A percentile compares a stretch with the other conserved stretches of the same genome.
phyloP scores from a whole-genome alignment of 768 basidiomycete genomes.

The Hydnum rufescens region DNA sequence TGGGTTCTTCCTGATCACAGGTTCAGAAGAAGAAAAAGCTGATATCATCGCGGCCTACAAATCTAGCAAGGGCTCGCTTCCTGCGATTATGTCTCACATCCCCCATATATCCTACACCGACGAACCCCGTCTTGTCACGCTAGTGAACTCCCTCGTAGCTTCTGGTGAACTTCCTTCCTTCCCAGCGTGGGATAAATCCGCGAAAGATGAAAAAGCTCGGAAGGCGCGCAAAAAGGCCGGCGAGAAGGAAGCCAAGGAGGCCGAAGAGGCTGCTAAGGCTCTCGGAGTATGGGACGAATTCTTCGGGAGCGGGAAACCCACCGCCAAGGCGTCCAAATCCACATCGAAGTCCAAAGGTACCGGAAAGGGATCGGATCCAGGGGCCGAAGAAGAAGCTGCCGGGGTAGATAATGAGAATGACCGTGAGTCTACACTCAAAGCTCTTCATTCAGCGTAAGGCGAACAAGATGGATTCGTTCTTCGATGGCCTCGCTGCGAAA shows the following conservation, averaged over 20 bases:
- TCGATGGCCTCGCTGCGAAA: constrained; percentile 9
- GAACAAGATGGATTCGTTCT: constrained; percentile 2
- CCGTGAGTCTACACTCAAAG: constrained; percentile 7
- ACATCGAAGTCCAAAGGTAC: constrained; percentile 29
- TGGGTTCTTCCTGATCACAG: constrained; percentile 22
- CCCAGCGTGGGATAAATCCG: constrained; percentile 43
- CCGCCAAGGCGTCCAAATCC: constrained; percentile 10
- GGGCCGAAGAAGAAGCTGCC: not conserved
- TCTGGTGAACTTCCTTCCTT: constrained; percentile 36
- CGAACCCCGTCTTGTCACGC: constrained; percentile 60
- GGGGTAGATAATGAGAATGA: constrained; percentile 1
- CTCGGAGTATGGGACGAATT: constrained; percentile 92
- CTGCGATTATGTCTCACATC: constrained; percentile 62
- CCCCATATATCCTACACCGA: constrained; percentile 73
- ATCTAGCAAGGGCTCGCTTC: constrained; percentile 53
- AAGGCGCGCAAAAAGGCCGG: constrained; percentile 53
- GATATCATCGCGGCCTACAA: constrained; percentile 64
- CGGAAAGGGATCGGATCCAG: constrained; percentile 15
- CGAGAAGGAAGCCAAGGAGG: constrained; percentile 64
- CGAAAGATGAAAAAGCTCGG: constrained; percentile 63
- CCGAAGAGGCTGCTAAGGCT: constrained; percentile 61
- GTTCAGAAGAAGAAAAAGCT: constrained; percentile 62
- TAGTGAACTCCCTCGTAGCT: constrained; percentile 47
- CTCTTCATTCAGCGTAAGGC: constrained; percentile 7
- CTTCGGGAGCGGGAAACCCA: constrained; percentile 49